Evolutionary conservation across 1,284 basidiomycete species (phyloP).

Genomic region (Apiotrichum gamsii): DNA sequence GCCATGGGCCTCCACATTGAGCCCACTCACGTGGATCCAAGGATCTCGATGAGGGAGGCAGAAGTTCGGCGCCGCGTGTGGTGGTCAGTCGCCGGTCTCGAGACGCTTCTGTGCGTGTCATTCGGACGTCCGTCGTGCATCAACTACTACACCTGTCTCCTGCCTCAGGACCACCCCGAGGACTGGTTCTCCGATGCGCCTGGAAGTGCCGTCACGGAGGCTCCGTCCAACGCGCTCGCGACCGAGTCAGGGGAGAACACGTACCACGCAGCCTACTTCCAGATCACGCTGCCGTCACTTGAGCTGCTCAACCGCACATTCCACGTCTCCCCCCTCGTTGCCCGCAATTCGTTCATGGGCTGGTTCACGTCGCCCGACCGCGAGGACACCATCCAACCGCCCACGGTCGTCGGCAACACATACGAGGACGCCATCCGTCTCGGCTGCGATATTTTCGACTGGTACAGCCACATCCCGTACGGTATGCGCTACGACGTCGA

Average conservation of each 20-base stretch:
- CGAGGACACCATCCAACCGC: slow-evolving; percentile 14
- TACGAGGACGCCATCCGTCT: slow-evolving; percentile 44
- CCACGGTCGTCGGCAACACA: slow-evolving; percentile 23
- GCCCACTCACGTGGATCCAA: slow-evolving; percentile 37
- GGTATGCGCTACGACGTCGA: slow-evolving; percentile 42
- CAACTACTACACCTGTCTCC: slow-evolving; percentile 42
- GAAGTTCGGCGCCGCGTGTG: slow-evolving; percentile 43
- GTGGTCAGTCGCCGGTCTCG: slow-evolving; percentile 46
- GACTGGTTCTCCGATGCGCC: slow-evolving; percentile 37
- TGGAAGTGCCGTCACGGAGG: slow-evolving; percentile 23
- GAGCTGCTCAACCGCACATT: slow-evolving; percentile 45
- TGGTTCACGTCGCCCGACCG: slow-evolving; percentile 33
- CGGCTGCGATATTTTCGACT: slow-evolving; percentile 40
- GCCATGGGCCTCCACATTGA: slow-evolving; percentile 46
- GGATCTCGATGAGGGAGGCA: slow-evolving; percentile 40
- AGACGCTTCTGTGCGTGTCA: slow-evolving; percentile 41
- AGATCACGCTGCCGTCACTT: slow-evolving; percentile 44
- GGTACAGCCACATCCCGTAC: slow-evolving; percentile 40
- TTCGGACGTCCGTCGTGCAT: slow-evolving; percentile 43
- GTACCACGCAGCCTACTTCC: slow-evolving; percentile 45
- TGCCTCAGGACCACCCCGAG: slow-evolving; percentile 43
- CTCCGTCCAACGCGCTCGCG: slow-evolving; percentile 28
- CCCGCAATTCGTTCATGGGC: slow-evolving; percentile 32
- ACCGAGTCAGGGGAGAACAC: slow-evolving; percentile 39
- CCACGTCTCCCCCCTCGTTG: slow-evolving; percentile 32